phyloP scores from a whole-genome alignment of 2,329 filamentous ascomycete genomes.

The Colletotrichum lentis region DNA sequence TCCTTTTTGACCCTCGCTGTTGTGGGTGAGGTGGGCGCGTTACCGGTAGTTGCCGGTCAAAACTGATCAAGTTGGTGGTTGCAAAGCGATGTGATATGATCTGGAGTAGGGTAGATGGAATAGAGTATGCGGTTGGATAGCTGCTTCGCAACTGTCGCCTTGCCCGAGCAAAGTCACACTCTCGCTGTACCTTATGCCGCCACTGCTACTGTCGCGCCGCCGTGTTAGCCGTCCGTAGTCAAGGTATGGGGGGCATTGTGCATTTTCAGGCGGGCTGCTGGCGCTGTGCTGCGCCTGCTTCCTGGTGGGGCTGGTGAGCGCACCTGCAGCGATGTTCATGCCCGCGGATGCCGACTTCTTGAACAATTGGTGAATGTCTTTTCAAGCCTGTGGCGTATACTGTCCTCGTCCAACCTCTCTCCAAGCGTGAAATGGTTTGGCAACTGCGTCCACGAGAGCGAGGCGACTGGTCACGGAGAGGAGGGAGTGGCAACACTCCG shows the following conservation, averaged over 20 bases:
- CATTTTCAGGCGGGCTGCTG: slow-evolving; percentile 10
- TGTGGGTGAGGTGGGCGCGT: background rate
- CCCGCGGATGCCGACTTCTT: slow-evolving; percentile 23
- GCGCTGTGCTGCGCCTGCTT: slow-evolving; percentile 36
- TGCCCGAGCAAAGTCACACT: slow-evolving; percentile 36
- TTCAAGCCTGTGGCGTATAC: background rate
- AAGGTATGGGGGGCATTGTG: background rate
- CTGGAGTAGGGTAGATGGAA: too few species aligned
- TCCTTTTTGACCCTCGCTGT: background rate
- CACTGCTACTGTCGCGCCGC: slow-evolving; percentile 18
- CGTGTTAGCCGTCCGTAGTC: slow-evolving; percentile 31
- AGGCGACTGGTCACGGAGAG: slow-evolving; percentile 3
- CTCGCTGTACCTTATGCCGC: slow-evolving; percentile 30
- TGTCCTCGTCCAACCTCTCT: background rate
- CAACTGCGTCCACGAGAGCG: background rate
- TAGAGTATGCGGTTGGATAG: slow-evolving; percentile 1
- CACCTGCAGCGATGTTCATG: slow-evolving; percentile 38
- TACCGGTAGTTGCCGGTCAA: background rate
- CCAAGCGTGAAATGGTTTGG: background rate
- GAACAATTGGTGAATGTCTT: slow-evolving; percentile 9
- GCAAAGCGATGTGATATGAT: slow-evolving; percentile 9
- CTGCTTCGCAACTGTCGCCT: slow-evolving; percentile 20
- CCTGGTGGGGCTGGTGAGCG: slow-evolving; percentile 31
- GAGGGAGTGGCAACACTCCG: slow-evolving; percentile 11
- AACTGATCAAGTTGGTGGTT: background rate